Conservation (phyloP, 495 filamentous ascomycete genomes). For the Lineolata rhizophorae region DNA sequence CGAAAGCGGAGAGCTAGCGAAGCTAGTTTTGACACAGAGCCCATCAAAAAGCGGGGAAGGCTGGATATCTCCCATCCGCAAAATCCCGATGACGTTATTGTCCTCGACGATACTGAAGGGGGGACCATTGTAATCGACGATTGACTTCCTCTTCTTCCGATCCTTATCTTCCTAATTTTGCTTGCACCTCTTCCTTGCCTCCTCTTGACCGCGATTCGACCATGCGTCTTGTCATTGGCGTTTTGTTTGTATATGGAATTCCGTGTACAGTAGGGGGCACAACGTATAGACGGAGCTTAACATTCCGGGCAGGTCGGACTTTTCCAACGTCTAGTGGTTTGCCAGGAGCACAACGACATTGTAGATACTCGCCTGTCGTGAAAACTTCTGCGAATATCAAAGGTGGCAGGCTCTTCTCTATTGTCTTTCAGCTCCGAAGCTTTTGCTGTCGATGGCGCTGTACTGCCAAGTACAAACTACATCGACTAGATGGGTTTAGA, state of each 20-base stretch:
- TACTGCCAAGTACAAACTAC: too few relatives aligned
- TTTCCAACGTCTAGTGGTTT: not conserved
- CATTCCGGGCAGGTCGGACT: not conserved
- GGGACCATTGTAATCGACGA: conserved; percentile 64
- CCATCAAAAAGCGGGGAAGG: conserved; percentile 24
- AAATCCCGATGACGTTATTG: conserved; percentile 21
- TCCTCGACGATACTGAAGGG: conserved; percentile 33
- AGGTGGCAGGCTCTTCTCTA: not conserved
- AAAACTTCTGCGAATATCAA: not conserved
- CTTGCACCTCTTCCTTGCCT: not conserved
- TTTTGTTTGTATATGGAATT: not conserved
- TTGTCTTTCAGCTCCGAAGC: conserved; percentile 3
- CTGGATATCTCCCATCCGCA: conserved; percentile 7
- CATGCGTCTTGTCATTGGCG: not conserved
- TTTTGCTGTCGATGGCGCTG: too few relatives aligned
- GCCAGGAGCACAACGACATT: not conserved
- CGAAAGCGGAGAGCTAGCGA: conserved; percentile 19
- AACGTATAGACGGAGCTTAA: not conserved
- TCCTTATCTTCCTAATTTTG: conserved; percentile 1
- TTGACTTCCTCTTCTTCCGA: conserved; percentile 8
- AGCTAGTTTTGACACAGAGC: conserved; percentile 20
- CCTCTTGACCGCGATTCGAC: not conserved
- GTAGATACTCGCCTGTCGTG: not conserved
- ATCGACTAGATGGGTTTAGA: too few relatives aligned
- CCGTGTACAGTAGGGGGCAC: not conserved